phyloP scores from a whole-genome alignment of 306 rosid genomes.

The Alnus rubra region DNA sequence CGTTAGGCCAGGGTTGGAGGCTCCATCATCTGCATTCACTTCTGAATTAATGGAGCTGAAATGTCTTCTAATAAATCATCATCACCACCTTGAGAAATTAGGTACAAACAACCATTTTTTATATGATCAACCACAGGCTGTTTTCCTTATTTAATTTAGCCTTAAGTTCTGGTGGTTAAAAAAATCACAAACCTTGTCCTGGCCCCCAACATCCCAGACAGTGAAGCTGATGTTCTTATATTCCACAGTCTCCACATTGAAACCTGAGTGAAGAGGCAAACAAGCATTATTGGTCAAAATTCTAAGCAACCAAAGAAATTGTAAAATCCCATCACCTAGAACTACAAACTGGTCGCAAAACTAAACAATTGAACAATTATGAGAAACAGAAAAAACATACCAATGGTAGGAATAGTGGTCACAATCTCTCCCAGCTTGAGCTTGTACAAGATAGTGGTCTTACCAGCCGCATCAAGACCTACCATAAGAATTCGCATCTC shows the following conservation, averaged over 20 bases:
- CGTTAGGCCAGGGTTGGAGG: not conserved
- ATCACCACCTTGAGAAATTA: not conserved
- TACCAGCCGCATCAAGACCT: constrained; percentile 65
- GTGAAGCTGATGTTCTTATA: constrained; percentile 76
- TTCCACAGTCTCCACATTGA: constrained; percentile 78
- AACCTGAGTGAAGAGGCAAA: constrained; percentile 38
- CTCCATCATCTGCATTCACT: not conserved
- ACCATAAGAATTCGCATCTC: constrained; percentile 64
- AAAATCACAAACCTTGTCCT: constrained; percentile 60
- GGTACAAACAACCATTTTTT: not conserved
- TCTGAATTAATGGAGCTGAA: not conserved
- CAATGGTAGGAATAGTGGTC: constrained; percentile 77
- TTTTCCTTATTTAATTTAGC: not conserved
- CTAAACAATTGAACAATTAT: not conserved
- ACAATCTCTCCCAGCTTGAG: constrained; percentile 74
- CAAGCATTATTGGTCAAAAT: constrained; percentile 18
- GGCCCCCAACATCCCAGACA: constrained; percentile 83
- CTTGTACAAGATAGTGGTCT: constrained; percentile 73
- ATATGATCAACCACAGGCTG: not conserved
- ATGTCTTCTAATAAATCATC: not conserved
- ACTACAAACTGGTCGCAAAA: not conserved
- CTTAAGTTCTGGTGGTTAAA: not conserved
- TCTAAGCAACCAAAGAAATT: not conserved
- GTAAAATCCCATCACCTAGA: not conserved
- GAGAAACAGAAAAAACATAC: constrained; percentile 31